phyloP scores from a whole-genome alignment of 2,329 filamentous ascomycete genomes.

The Aureobasidium mangrovei region DNA sequence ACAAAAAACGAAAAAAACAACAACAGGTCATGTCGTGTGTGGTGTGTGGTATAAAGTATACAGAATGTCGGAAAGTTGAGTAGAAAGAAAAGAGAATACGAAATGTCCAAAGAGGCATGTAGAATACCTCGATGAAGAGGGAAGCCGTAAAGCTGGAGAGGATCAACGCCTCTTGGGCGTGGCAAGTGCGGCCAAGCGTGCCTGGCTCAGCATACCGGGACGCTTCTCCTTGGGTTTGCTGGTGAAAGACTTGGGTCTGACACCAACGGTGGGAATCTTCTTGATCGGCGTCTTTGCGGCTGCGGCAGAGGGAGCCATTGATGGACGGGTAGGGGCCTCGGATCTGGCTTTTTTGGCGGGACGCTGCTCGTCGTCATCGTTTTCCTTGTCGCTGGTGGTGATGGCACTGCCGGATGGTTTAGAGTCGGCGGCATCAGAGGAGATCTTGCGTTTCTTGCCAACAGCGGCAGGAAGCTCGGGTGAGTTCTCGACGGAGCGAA shows the following conservation, averaged over 20 bases:
- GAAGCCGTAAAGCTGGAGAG: too few relatives aligned
- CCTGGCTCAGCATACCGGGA: slow-evolving; percentile 14
- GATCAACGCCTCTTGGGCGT: slow-evolving; percentile 13
- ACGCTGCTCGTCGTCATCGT: slow-evolving; percentile 26
- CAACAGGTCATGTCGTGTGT: too few relatives aligned
- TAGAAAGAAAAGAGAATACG: too few relatives aligned
- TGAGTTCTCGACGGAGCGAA: slow-evolving; percentile 36
- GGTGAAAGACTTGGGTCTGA: slow-evolving; percentile 26
- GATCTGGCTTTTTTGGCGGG: slow-evolving; percentile 16
- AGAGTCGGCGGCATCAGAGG: slow-evolving; percentile 16
- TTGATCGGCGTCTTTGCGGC: slow-evolving; percentile 18
- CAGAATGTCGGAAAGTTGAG: too few relatives aligned
- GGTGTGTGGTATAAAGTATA: too few relatives aligned
- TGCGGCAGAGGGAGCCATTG: slow-evolving; percentile 20
- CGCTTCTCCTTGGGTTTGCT: slow-evolving; percentile 22
- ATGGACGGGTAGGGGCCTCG: slow-evolving; percentile 14
- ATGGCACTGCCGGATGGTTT: slow-evolving; percentile 19
- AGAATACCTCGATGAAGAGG: too few relatives aligned
- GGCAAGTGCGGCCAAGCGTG: slow-evolving; percentile 13
- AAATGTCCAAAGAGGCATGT: too few relatives aligned
- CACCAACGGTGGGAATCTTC: slow-evolving; percentile 24
- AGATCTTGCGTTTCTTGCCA: slow-evolving; percentile 39
- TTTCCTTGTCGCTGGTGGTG: slow-evolving; percentile 32
- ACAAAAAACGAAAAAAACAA: too few relatives aligned
- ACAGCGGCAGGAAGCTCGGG: slow-evolving; percentile 12